Evolutionary conservation across 768 basidiomycete species (phyloP), one percentile per base, ranked within the genome.

Genomic region (Saitozyma sp.): DNA sequence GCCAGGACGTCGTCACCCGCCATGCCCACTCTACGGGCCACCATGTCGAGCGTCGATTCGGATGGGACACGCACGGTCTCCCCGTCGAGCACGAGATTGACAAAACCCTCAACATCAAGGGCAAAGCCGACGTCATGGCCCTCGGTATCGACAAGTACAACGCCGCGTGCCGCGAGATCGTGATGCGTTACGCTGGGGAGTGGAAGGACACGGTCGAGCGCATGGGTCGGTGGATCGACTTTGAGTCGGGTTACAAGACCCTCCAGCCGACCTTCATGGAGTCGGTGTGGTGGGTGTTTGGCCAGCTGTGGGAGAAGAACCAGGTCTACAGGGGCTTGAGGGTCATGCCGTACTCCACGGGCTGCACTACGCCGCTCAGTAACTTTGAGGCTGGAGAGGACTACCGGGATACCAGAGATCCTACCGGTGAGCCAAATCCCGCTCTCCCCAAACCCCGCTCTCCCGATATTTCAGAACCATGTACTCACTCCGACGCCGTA

Each of bases 71-170:
- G 6, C 95, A 99, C 81, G 95, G 95, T 56, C 86, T 99, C 37
- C 96, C 95, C 42, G 93, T 99, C 75, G 96, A 99, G 80, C 94
- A 97, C 82, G 92, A 96, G 83, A 99, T 99, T 82, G 96, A 99
- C 84, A 98, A 97, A 83, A 88, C 86, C 72, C 84, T 98, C 51
- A 87, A 87, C 46, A 96, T 98, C 83, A 93, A 89, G 40, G 87
- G 92, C 29, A 91, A 90, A 77, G 91, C 87, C 51, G 96, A 99
- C 77, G 96, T 99, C 49, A 84, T 98, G 81, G 85, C 84, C 40
- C 89, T 99, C 88, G 96, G 96, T 13, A 95, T 99, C 80, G 91
- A 89, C 81, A 90, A 89, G 72, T 99, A 99, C 84, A 99, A 99
- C 79, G 92, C 86, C 6, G 93, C 97, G 79, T 99, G 96, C 76